These are phyloP conservation scores for Nannizziopsis barbatae DNA, from an alignment of 2,329 filamentous ascomycete species.

Conservation along the genomic window DNA sequence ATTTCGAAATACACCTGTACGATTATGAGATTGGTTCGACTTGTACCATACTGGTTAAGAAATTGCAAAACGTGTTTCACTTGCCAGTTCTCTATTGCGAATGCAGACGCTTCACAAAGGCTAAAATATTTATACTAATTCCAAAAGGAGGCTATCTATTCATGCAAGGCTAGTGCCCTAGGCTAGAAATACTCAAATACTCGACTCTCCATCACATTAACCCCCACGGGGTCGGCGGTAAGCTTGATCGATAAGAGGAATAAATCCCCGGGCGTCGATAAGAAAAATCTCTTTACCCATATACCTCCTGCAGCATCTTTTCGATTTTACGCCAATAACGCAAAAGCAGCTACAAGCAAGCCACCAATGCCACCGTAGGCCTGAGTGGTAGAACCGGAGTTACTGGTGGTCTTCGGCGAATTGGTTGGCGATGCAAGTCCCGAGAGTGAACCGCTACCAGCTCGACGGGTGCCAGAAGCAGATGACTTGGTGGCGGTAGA, in stretches of 20 bases:
- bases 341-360: conserved; percentile 1
- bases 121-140: conserved; percentile 3
- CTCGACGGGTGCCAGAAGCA: background rate
- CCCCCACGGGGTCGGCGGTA: background rate
- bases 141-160: conserved; percentile 1
- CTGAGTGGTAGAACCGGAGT: background rate
- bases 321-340: conserved; percentile 1
- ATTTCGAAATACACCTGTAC: conserved; percentile 10
- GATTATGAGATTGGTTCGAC: conserved; percentile 6
- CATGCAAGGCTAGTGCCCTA: background rate
- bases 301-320: background rate
- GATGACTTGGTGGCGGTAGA: background rate
- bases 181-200: conserved; percentile 6
- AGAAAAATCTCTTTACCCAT: no score
- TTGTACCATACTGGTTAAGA: background rate
- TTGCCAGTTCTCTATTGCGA: background rate
- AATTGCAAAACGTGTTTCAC: background rate
- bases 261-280: background rate
- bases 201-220: background rate
- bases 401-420: background rate
- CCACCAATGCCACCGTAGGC: background rate
- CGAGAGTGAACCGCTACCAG: background rate
- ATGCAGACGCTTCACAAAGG: background rate
- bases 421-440: background rate
- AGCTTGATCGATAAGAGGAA: background rate